Base-by-base conservation (phyloP, 495 filamentous ascomycete genomes). In the Xylaria scruposa region DNA sequence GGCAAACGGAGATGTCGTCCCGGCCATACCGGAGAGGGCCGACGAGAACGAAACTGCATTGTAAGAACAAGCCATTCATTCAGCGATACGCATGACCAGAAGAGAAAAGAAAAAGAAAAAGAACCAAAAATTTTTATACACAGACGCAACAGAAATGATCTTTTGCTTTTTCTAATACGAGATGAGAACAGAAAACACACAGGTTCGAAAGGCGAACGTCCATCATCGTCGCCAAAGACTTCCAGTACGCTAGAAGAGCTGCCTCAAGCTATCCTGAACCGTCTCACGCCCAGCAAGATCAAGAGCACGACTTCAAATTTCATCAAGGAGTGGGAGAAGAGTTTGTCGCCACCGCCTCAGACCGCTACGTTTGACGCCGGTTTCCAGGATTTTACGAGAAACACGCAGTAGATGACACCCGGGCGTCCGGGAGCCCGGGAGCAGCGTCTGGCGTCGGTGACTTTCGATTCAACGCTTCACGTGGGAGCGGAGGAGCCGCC, bases 321-420 rank as follows among this genome's bases (percentile, higher is more conserved):
- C 68, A 94, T 95, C 89, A 90, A 86, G 63, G 92, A 95, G 74
- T 94, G 92, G 92, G 93, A 96, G 78, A 86, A 81, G 73, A 84
- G 83, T 59, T 71, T 86, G 31, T 75, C 76, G 7, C 64, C 76
- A 38, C 73, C 76, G 54, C 38, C 70, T 42, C 74, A 77, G 12
- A 54, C 74, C 24, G 67, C 67, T 38, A 72, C 73, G 31, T 74
- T 74, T 53, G 73, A 73, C 63, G 53, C 40, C 4, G 29, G 51
- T 36, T 59, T 67, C 1, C 66, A 60, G 15, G 59, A 73, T 21
- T 65, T 71, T 24, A 49, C 15, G 46, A 70, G 24, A 44, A 56
- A 17, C 47, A 31, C 36, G 17, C 46, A 64, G 17, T 70, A 70
- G 59, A 44, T 40, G 24, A 2, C 21, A 3, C 42, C n/a, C 7